phyloP scores from a whole-genome alignment of 768 basidiomycete genomes.

The Mycena vulgaris region DNA sequence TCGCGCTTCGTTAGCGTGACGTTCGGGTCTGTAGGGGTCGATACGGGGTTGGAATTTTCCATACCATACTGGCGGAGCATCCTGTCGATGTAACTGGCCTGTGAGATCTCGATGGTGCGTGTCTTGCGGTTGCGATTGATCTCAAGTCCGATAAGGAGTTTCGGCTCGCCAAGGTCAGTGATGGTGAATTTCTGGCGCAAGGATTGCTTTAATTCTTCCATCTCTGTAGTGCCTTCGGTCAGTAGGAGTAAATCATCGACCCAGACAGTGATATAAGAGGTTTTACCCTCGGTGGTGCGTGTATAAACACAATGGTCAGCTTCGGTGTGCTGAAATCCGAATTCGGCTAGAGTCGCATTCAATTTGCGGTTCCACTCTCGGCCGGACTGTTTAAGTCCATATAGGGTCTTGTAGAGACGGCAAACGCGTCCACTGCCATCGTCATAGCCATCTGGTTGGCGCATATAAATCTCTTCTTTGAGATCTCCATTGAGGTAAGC shows the following conservation, averaged over 20 bases:
- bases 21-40: neutral
- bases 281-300: conserved; percentile 12
- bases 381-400: conserved; percentile 4
- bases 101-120: neutral
- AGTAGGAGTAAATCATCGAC: conserved; percentile 11
- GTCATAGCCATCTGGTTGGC: conserved; percentile 4
- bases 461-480: conserved; percentile 3
- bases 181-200: neutral
- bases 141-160: conserved; percentile 6
- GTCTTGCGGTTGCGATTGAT: neutral
- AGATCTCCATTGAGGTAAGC: too few relatives aligned
- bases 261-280: conserved; percentile 15
- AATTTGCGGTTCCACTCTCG: neutral
- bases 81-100: conserved; percentile 8
- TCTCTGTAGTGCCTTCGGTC: neutral
- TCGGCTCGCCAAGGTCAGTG: neutral
- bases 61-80: conserved; percentile 2
- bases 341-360: conserved; percentile 3
- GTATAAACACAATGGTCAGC: conserved; percentile 5
- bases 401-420: conserved; percentile 5
- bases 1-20: neutral
- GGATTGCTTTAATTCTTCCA: neutral
- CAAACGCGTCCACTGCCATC: conserved; percentile 3
- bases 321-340: conserved; percentile 3
- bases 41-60: neutral